Percentiles rank a stretch among this genome's conserved stretches.
phyloP scores from a whole-genome alignment of 495 filamentous ascomycete genomes.

The Annulohypoxylon moriforme region DNA sequence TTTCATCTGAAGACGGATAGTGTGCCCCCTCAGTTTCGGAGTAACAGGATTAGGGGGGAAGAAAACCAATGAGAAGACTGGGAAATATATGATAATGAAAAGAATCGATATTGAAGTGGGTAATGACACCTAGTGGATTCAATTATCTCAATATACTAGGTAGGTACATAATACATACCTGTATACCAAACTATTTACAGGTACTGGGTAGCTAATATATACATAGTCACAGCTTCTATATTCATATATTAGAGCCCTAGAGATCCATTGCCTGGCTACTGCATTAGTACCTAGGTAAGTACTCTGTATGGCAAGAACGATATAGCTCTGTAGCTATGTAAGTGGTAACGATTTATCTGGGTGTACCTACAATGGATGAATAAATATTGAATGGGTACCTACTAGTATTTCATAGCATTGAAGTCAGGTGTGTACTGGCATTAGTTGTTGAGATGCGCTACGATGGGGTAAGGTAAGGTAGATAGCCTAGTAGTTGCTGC shows the following conservation, averaged over 20 bases:
- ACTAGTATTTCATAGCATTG: too few species aligned
- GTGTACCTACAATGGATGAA: too few species aligned
- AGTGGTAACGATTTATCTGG: too few species aligned
- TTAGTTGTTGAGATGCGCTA: not conserved
- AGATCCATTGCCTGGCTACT: too few species aligned
- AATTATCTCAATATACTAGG: too few species aligned
- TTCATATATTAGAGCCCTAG: not conserved
- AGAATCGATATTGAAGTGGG: not conserved
- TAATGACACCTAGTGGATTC: too few species aligned
- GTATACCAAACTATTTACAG: not conserved
- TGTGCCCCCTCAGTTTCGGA: not conserved
- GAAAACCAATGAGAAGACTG: not conserved
- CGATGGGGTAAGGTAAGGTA: not conserved
- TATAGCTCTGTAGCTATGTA: too few species aligned
- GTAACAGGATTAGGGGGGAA: not conserved
- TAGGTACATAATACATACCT: not conserved
- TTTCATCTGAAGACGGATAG: not conserved
- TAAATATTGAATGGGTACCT: too few species aligned
- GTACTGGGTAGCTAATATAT: not conserved
- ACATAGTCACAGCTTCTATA: not conserved
- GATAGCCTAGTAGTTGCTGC: not conserved
- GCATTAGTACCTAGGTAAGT: not conserved
- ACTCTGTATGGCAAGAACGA: not conserved
- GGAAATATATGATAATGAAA: not conserved
- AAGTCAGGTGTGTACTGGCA: not conserved